phyloP scores from a whole-genome alignment of 805 yeast genomes.

The Kodamaea kakaduensis region DNA sequence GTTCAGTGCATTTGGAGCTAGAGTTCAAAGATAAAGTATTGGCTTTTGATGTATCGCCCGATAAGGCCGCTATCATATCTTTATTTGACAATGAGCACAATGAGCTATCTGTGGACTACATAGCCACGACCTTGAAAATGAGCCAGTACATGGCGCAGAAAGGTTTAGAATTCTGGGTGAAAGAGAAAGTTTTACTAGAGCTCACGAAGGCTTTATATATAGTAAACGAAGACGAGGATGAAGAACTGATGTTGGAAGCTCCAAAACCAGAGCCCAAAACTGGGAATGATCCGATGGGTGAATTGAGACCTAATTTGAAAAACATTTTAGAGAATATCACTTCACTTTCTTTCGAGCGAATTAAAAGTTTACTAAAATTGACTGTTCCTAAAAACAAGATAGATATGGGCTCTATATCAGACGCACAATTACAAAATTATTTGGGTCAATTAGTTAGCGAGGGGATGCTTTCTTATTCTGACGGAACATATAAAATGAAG shows the following conservation, averaged over 20 bases:
- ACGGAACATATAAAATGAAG: slow-evolving; percentile 32
- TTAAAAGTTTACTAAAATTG: slow-evolving; percentile 51
- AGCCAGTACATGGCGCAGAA: slow-evolving; percentile 33
- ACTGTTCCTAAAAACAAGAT: slow-evolving; percentile 50
- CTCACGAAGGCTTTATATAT: slow-evolving; percentile 29
- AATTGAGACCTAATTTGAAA: slow-evolving; percentile 44
- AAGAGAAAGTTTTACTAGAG: slow-evolving; percentile 48
- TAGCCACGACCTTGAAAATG: slow-evolving; percentile 40
- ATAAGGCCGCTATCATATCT: slow-evolving; percentile 60
- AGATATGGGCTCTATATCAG: slow-evolving; percentile 32
- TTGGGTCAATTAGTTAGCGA: slow-evolving; percentile 42
- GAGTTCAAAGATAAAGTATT: slow-evolving; percentile 35
- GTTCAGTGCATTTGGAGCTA: slow-evolving; percentile 59
- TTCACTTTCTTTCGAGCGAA: slow-evolving; percentile 41
- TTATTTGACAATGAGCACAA: slow-evolving; percentile 40
- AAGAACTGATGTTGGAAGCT: background rate
- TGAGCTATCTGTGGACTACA: slow-evolving; percentile 28
- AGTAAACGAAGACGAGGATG: slow-evolving; percentile 32
- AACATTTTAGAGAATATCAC: slow-evolving; percentile 60
- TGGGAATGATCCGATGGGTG: slow-evolving; percentile 1
- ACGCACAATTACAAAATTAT: slow-evolving; percentile 41
- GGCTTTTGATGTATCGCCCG: slow-evolving; percentile 56
- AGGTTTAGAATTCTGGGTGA: slow-evolving; percentile 59
- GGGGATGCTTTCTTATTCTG: slow-evolving; percentile 32
- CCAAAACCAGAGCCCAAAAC: background rate